Base-by-base conservation (phyloP, 495 filamentous ascomycete species). In the Amphirosellinia nigrospora region DNA sequence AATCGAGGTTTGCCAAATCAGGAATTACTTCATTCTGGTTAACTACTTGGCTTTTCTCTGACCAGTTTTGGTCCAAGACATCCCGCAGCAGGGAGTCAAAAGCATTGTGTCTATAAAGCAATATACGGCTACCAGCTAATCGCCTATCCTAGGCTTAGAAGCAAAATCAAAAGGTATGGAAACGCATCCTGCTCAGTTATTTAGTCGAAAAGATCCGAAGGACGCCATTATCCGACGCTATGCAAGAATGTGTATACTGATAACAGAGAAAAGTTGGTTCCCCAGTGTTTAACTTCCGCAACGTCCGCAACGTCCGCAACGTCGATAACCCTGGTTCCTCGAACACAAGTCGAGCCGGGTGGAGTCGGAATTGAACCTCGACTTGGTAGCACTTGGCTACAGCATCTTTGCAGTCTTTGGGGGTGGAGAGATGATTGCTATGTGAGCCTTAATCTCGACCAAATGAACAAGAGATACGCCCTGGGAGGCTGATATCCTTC, bases 161-260 rank as follows among this genome's bases (percentile, higher is more conserved):
- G 61, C 61, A 34, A 65, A 52, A 53, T 53, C 30, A 52, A 26
- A 64, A 52, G 58, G 16, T n/a, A 26, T 43, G 34, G 38, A n/a
- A 60, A 66, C 66, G 41, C 50, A 39, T 32, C 28, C 61, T 21
- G 53, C 50, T 65, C 41, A 53, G 34, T 36, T 36, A 52, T 66
- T 53, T 71, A 52, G 26, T 59, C 21, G 41, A 65, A 66, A 26
- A 71, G 48, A 39, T 36, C 61, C 68, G 34, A 52, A 32, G 38
- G 26, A 71, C 69, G 69, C 69, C 61, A 64, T 48, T 60, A 50
- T 48, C 69, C 69, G 52, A 66, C 69, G 69, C 69, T 71, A 71
- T 71, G 69, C 69, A 71, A 66, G 30, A 63, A 50, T 64, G 34
- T 66, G 41, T 66, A 41, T 71, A 53, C 30, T 5, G 43, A 48